Evolutionary conservation across 345 rosid genomes (phyloP), one percentile per base, ranked within the genome.

Genomic region (Nephelium lappaceum): DNA sequence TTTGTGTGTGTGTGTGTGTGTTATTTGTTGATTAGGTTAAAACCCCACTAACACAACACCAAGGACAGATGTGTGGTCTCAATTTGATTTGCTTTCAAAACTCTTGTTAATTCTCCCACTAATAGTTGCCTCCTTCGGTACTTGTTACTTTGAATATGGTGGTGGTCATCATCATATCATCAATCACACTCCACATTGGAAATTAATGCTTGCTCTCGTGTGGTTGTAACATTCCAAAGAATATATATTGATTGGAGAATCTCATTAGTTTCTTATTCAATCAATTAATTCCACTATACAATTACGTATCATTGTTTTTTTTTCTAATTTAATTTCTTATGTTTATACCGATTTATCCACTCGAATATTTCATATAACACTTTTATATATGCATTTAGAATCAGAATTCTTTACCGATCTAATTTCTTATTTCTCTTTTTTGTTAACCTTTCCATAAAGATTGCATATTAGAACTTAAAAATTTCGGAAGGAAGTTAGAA

Each of bases 21-120:
- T 76, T 25, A 43, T 38, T 53, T 75, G 25, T 57, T 47, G 74
- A 66, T 38, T 49, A 42, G 51, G 67, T 60, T 39, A 57, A 76
- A 66, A 72, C 67, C 75, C 84, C 81, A 73, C 75, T 73, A 72
- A 73, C 47, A 41, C 53, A 68, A 45, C 81, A 58, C 71, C 60
- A 11, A 78, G 43, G 74, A 78, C 79, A 82, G 60, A 60, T 78
- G 77, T 75, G 77, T 75, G 82, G 79, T 38, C 55, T 8, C 42
- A 6, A 11, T 72, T 19, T 64, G 51, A 24, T 21, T 16, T 45
- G 58, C 58, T 15, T 16, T 53, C n/a, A 53, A 49, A 49, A 15
- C 5, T 49, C 55, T 36, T 64, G 8, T 74, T 53, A 43, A n/a
- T 71, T 75, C 79, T 9, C 69, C 73, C 79, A 82, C 81, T 70